Evolutionary conservation across 352 stramenopile genomes (phyloP), one percentile per base, ranked within the genome.

Genomic region (Pythium grandisporangium): DNA sequence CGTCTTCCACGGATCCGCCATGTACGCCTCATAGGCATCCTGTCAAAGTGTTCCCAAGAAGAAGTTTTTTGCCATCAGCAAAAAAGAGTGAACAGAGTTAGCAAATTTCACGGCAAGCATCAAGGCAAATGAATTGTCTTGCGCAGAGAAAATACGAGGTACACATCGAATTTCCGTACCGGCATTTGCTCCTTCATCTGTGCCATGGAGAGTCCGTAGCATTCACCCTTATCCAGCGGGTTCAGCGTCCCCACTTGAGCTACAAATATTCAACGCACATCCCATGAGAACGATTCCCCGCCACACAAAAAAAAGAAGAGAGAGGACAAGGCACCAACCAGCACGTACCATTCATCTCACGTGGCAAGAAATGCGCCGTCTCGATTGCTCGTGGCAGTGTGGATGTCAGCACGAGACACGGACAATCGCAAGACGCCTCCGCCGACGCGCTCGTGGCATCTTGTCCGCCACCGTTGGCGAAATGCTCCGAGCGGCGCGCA

Each of bases 171-270:
- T n/a, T n/a, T n/a, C n/a, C 64, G 39, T 34, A 80, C 67, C 38
- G 59, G 61, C 68, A 80, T 77, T 25, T 76, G 56, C 32, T 86
- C 67, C 44, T 79, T 69, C 78, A 91, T 91, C 39, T 91, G 70
- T 3, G 70, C 57, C 78, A 91, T 91, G 13, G 69, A 85, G 57
- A 91, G 58, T 22, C 78, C 78, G 48, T 91, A 91, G 62, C 74
- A 88, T 47, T 91, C 78, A 48, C 78, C 78, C 50, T 91, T 91
- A 51, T 91, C 78, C 26, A 91, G 58, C 26, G 78, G 78, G 48
- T 91, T 91, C 36, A 91, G 43, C 30, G 78, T 86, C 45, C 68
- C 78, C 43, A 88, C 75, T 80, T 91, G 78, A 25, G 73, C 74
- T 84, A 27, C 19, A 54, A 13, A 14, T 24, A 26, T 3, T 38